Base-by-base conservation (phyloP, 129 eudicot species). In the Solidago caesia region DNA sequence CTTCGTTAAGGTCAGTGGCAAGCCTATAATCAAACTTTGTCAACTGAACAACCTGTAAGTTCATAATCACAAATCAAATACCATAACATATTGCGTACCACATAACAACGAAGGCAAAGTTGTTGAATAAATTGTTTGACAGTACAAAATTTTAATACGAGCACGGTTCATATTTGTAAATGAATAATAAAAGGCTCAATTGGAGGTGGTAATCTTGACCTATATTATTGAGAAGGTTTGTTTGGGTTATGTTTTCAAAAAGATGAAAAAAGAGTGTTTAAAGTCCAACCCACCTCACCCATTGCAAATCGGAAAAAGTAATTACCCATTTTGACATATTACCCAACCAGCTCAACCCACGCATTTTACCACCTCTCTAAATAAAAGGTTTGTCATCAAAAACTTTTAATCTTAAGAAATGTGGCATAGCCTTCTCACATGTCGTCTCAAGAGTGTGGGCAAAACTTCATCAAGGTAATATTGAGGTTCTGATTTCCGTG, bases 21-120 rank as follows among this genome's bases (percentile, higher is more conserved):
- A 93, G 97, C 85, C 98, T 86, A 75, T 93, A 93, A 70, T 93
- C 98, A 78, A 93, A 93, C 84, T 90, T 93, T 48, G 92, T 88
- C 84, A 93, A 67, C 88, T 93, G 98, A 85, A 93, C 86, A 73
- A 93, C 98, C 98, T 93, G 92, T 47, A 68, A 26, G 42, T 71
- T 48, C 3, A 42, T 58, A 68, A 68, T 44, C 75, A 70, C 53
- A 46, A 9, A 77, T 60, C 62, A 77, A 77, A 76, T 45, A 29
- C 60, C 44, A 72, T 10, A 44, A 72, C 63, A 44, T 58, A 12
- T 57, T 53, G 39, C 39, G 57, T 44, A 68, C 75, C 68, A 14
- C 75, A 59, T 67, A 68, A 57, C 44, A 59, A 58, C 12, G 25
- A 29, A 76, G 56, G 57, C 6, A 9, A 56, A 44, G 2, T 9